A percentile compares a stretch with the other conserved stretches of the same genome.
Evolutionary conservation across 2,329 filamentous ascomycete genomes (phyloP).

Genomic region (Neonectria neomacrospora): DNA sequence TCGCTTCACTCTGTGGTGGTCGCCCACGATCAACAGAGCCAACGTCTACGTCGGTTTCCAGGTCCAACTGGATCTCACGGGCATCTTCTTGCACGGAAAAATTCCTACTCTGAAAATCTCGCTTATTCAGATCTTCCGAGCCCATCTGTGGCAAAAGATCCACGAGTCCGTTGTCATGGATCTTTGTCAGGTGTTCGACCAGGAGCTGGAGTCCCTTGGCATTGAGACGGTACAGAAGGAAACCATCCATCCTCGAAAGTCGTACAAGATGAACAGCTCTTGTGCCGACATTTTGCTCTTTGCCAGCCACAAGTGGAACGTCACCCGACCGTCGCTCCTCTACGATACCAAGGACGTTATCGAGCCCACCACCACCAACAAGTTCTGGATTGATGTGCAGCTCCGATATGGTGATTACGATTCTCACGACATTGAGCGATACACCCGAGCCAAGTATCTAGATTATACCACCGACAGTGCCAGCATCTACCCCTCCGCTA

Average conservation of each 20-base stretch:
- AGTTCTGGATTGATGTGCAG: constrained; percentile 99
- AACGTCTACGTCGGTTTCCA: constrained; percentile 99
- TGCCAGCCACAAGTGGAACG: constrained; percentile 98
- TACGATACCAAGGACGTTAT: constrained; percentile 98
- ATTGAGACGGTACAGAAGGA: constrained; percentile 99
- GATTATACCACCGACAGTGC: constrained; percentile 99
- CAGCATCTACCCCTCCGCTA: constrained; percentile 97
- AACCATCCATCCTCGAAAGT: constrained; percentile 98
- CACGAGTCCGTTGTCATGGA: constrained; percentile 99
- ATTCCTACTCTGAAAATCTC: constrained; percentile 98
- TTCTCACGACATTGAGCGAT: constrained; percentile 97
- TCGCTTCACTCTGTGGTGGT: constrained; percentile 99
- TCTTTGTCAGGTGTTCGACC: constrained; percentile 97
- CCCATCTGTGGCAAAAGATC: constrained; percentile 99
- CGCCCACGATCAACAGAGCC: constrained; percentile 89
- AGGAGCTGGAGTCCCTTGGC: constrained; percentile 92
- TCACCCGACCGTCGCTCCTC: constrained; percentile 89
- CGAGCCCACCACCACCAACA: constrained; percentile 94
- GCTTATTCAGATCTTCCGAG: constrained; percentile 98
- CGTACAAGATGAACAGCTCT: constrained; percentile 99
- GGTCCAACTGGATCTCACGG: constrained; percentile 95
- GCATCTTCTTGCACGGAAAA: constrained; percentile 99
- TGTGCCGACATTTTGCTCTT: constrained; percentile 98
- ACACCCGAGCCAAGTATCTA: constrained; percentile 96
- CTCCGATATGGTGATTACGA: constrained; percentile 98